These are phyloP conservation scores for Coemansia sp. DNA, from an alignment of 192 early-diverging fungal species.

Conservation along the genomic window DNA sequence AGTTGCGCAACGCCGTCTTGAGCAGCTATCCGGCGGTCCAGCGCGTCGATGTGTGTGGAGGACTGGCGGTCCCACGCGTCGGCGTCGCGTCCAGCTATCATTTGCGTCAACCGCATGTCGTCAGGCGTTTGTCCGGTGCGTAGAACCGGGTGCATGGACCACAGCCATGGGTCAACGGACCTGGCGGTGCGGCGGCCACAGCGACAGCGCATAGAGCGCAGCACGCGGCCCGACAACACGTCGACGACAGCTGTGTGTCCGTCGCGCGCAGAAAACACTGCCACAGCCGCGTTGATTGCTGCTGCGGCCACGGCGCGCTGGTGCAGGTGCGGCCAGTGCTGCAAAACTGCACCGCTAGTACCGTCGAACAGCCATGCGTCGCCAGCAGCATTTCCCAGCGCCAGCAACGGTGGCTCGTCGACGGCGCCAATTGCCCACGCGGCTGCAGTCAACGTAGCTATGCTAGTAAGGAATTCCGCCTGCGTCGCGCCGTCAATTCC, in stretches of 20 bases:
- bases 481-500: slow-evolving; percentile 6
- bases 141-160: slow-evolving; percentile 30
- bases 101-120: slow-evolving; percentile 16
- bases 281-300: slow-evolving; percentile 15
- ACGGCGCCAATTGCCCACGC: slow-evolving; percentile 7
- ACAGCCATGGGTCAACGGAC: slow-evolving; percentile 28
- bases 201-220: slow-evolving; percentile 20
- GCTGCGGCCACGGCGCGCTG: slow-evolving; percentile 27
- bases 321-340: slow-evolving; percentile 29
- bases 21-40: slow-evolving; percentile 11
- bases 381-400: slow-evolving; percentile 33
- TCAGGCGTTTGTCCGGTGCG: slow-evolving; percentile 4
- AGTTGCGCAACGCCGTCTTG: slow-evolving; percentile 17
- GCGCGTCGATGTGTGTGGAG: slow-evolving; percentile 9
- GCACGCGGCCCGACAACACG: slow-evolving; percentile 12
- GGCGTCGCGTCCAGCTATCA: slow-evolving; percentile 15
- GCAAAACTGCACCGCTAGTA: slow-evolving; percentile 4
- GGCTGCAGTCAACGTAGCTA: slow-evolving; percentile 11
- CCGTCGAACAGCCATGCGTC: slow-evolving; percentile 30
- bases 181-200: slow-evolving; percentile 14
- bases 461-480: slow-evolving; percentile 4
- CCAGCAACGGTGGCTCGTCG: slow-evolving; percentile 21
- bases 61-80: slow-evolving; percentile 22
- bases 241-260: slow-evolving; percentile 30
- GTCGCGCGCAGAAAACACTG: slow-evolving; percentile 34